Conservation (phyloP, 108 stramenopile species). For the Thalassiosira profunda region DNA sequence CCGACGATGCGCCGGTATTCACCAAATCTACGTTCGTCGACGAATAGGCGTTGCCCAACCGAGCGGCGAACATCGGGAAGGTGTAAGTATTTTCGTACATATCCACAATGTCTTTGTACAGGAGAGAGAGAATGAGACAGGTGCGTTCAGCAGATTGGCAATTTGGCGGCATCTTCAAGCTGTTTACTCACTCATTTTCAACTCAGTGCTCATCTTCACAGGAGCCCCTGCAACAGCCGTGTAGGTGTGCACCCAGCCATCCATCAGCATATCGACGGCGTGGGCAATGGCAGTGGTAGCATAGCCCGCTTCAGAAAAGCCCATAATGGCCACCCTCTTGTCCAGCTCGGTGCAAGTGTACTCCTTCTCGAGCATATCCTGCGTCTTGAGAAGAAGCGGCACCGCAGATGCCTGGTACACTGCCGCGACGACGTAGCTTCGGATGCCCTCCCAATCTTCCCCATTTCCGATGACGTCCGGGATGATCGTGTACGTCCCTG, state of each 20-base stretch:
- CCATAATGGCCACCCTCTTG: conserved; percentile 5
- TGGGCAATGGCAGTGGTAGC: not conserved
- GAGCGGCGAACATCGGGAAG: not conserved
- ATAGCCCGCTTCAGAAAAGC: conserved; percentile 9
- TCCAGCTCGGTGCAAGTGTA: conserved; percentile 3
- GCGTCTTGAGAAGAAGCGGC: conserved; percentile 5
- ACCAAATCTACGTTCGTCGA: conserved; percentile 9
- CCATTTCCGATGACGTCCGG: conserved; percentile 12
- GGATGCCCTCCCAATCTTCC: conserved; percentile 5
- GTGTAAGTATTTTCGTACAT: not conserved
- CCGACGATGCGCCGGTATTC: not conserved
- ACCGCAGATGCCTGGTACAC: conserved; percentile 13
- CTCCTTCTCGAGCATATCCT: not conserved
- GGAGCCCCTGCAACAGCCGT: conserved; percentile 7
- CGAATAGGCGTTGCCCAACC: conserved; percentile 16
- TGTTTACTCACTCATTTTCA: conserved; percentile 4
- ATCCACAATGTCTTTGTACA: not conserved
- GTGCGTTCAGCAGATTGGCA: not conserved
- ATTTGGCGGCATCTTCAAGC: no score
- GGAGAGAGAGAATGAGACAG: not conserved
- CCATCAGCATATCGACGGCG: conserved; percentile 6
- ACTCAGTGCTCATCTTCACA: conserved; percentile 1
- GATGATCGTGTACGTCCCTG: conserved; percentile 8
- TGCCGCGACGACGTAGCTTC: conserved; percentile 7
- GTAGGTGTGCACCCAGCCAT: conserved; percentile 13